phyloP scores from a whole-genome alignment of 2,329 filamentous ascomycete genomes.

The Colletotrichum euphorbiae region DNA sequence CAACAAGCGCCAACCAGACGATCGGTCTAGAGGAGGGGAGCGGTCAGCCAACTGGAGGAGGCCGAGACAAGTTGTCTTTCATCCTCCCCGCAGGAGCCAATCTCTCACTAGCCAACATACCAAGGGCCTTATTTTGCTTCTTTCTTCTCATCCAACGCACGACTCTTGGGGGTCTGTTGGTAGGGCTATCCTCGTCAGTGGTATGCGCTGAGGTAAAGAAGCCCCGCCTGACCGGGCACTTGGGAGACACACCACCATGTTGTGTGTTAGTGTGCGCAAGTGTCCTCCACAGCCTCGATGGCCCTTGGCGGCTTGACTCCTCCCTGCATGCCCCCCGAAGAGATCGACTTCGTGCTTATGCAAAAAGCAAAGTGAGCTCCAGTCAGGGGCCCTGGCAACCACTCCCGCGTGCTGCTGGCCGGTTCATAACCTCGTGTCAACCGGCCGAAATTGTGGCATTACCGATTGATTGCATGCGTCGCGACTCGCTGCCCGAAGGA shows the following conservation, averaged over 20 bases:
- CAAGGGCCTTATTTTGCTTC: constrained; percentile 29
- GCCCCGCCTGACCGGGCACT: constrained; percentile 35
- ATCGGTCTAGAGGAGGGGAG: constrained; percentile 25
- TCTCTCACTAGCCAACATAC: constrained; percentile 33
- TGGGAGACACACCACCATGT: constrained; percentile 39
- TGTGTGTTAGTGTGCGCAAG: constrained; percentile 34
- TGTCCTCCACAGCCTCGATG: constrained; percentile 34
- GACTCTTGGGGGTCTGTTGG: constrained; percentile 16
- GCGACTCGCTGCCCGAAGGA: constrained; percentile 40
- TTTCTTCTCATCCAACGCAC: constrained; percentile 33
- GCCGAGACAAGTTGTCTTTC: constrained; percentile 35
- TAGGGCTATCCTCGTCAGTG: constrained; percentile 38
- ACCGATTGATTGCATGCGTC: constrained; percentile 37
- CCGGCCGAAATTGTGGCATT: constrained; percentile 38
- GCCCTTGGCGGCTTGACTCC: constrained; percentile 20
- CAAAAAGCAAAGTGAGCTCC: constrained; percentile 35
- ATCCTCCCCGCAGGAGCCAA: constrained; percentile 32
- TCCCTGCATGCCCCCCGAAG: constrained; percentile 38
- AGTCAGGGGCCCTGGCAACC: constrained; percentile 21
- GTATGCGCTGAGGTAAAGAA: constrained; percentile 19
- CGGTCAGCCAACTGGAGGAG: constrained; percentile 34
- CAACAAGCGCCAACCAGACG: constrained; percentile 19
- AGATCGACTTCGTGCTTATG: constrained; percentile 35
- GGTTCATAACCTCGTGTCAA: constrained; percentile 37
- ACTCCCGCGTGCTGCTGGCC: constrained; percentile 23